These are phyloP conservation scores for Fomitopsis pulvina DNA, from an alignment of 768 basidiomycete species.

Conservation along the genomic window DNA sequence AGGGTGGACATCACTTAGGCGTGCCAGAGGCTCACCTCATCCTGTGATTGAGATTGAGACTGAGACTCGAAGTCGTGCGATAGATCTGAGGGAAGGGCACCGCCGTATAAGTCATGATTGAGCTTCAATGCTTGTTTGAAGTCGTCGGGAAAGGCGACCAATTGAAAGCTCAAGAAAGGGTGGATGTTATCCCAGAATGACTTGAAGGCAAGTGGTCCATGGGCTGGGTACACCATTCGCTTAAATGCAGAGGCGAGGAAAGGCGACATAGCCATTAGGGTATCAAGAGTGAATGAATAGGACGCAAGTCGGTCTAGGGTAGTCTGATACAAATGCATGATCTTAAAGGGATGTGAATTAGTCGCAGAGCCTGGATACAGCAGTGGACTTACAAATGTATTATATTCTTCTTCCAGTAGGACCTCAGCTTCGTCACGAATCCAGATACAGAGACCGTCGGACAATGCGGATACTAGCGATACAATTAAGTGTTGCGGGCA, in stretches of 20 bases:
- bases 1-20: background rate
- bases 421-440: conserved; percentile 39
- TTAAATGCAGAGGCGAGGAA: conserved; percentile 49
- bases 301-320: conserved; percentile 33
- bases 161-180: conserved; percentile 1
- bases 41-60: conserved; percentile 3
- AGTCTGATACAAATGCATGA: conserved; percentile 35
- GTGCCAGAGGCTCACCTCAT: background rate
- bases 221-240: conserved; percentile 37
- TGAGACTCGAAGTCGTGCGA: conserved; percentile 23
- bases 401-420: conserved; percentile 39
- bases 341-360: conserved; percentile 2
- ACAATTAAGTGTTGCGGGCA: conserved; percentile 8
- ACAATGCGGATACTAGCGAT: conserved; percentile 21
- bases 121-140: conserved; percentile 40
- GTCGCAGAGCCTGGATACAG: too few species aligned
- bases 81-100: conserved; percentile 37
- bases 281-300: conserved; percentile 33
- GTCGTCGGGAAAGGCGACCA: conserved; percentile 30
- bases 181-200: conserved; percentile 49
- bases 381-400: conserved; percentile 34
- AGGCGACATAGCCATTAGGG: conserved; percentile 33
- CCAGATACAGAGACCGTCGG: conserved; percentile 41
- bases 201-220: conserved; percentile 47
- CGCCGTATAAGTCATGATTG: conserved; percentile 40